A percentile compares a stretch with the other conserved stretches of the same genome.
Evolutionary conservation across 345 rosid genomes (phyloP).

Genomic region (Cardamine occulta): DNA sequence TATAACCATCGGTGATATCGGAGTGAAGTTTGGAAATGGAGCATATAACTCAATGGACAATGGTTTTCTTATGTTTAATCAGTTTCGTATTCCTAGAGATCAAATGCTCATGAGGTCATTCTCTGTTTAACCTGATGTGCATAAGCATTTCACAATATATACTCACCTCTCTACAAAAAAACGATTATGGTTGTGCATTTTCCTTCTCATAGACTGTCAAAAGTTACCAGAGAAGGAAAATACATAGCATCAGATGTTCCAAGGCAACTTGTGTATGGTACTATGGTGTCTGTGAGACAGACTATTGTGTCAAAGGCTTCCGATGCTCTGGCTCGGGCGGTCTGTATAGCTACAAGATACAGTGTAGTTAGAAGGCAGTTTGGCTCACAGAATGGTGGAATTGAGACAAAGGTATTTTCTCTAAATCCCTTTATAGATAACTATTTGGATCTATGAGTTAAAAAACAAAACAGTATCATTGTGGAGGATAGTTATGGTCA

Average conservation of each 20-base stretch:
- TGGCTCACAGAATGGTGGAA: conserved; percentile 72
- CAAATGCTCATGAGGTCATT: conserved; percentile 87
- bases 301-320: conserved; percentile 83
- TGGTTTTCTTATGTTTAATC: conserved; percentile 83
- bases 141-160: neutral
- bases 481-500: neutral
- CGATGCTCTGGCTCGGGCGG: conserved; percentile 74
- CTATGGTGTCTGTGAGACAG: conserved; percentile 89
- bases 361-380: conserved; percentile 93
- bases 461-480: neutral
- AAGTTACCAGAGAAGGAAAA: conserved; percentile 90
- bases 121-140: conserved; percentile 6
- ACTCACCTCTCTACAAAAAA: conserved; percentile 11
- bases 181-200: conserved; percentile 17
- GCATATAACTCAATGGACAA: conserved; percentile 92
- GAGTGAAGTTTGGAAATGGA: conserved; percentile 82
- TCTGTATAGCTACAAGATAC: conserved; percentile 88
- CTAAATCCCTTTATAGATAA: neutral
- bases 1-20: conserved; percentile 85
- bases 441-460: neutral
- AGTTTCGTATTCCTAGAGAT: conserved; percentile 80
- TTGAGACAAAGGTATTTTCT: conserved; percentile 73
- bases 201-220: conserved; percentile 60
- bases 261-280: conserved; percentile 81
- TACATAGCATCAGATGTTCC: conserved; percentile 73